A percentile compares a stretch with the other conserved stretches of the same genome.
These are phyloP conservation scores for Croton setiger DNA, from an alignment of 441 rosid genomes.

Conservation along the genomic window DNA sequence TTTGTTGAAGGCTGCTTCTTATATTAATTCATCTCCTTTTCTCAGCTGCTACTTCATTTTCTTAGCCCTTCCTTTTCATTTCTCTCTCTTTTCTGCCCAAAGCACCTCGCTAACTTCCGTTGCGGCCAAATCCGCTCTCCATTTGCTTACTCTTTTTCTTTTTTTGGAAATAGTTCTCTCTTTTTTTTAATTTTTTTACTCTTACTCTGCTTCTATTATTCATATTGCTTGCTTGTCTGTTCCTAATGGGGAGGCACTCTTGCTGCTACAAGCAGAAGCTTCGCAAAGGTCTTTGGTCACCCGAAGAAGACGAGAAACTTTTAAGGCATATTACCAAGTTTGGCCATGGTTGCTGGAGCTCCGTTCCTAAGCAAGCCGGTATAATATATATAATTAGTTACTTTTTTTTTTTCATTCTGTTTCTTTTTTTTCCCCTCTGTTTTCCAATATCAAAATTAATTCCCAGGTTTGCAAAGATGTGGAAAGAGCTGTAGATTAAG, in stretches of 20 bases:
- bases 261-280: conserved; percentile 89
- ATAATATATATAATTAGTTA: background rate
- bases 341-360: conserved; percentile 97
- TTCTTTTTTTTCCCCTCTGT: background rate
- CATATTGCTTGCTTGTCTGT: conserved; percentile 6
- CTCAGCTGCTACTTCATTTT: conserved; percentile 52
- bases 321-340: conserved; percentile 63
- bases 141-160: conserved; percentile 33
- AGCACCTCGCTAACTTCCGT: conserved; percentile 16
- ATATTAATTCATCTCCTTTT: conserved; percentile 48
- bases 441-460: background rate
- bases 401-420: background rate
- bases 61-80: conserved; percentile 28
- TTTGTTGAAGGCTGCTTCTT: conserved; percentile 29
- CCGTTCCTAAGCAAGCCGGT: conserved; percentile 94
- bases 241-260: conserved; percentile 78
- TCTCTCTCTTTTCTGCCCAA: conserved; percentile 19
- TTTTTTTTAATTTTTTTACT: too few relatives aligned
- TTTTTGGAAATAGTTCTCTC: conserved; percentile 18
- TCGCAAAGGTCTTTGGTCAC: conserved; percentile 95
- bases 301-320: conserved; percentile 94
- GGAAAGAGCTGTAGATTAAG: conserved; percentile 89
- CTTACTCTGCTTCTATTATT: background rate
- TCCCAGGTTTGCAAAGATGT: conserved; percentile 70
- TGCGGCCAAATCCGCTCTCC: conserved; percentile 24